Evolutionary conservation across 495 filamentous ascomycete genomes (phyloP), one percentile per base, ranked within the genome.

Genomic region (Hyphodiscus hymeniophilus): DNA sequence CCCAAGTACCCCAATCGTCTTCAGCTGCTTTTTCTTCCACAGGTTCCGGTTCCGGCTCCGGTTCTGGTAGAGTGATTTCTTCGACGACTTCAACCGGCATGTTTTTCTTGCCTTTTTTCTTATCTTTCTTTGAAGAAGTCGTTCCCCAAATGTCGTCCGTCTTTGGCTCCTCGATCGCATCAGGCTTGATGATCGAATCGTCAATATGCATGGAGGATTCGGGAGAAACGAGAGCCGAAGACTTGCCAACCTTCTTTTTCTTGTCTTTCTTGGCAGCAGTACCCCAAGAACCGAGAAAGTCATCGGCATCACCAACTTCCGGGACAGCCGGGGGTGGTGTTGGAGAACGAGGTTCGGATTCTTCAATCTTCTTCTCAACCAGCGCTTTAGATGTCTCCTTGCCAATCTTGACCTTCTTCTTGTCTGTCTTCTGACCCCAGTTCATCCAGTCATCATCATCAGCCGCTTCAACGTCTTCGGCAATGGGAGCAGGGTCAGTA

Each of bases 111-210:
- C 66, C 66, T 26, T 71, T 71, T 54, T 70, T 71, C 38, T 63
- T 63, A 23, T 64, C 58, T 46, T 67, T 70, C 38, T 64, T 65
- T 10, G 64, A 62, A 20, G 57, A 59, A 23, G 58, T 44, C 2
- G 52, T 30, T 13, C 57, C 66, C 68, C 66, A 70, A n/a, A 55
- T 52, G 45, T 72, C 67, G 18, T 70, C 65, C 5, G 56, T 50
- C 30, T 63, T 66, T 15, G 67, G 69, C 45, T 74, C 68, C 46
- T 73, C 69, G 41, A 69, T 67, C 6, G 60, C 56, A 47, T 71
- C 71, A 7, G 66, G 66, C 52, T 69, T 70, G 38, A 67, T 56
- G 3, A 47, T 28, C 1, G 49, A 21, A n/a, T 57, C 51, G 38
- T 59, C 56, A 17, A 51, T 36, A 38, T 56, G 56, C n/a, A 59